A percentile compares a stretch with the other conserved stretches of the same genome.
Evolutionary conservation across 331 rosid genomes (phyloP).

Genomic region (Pyrus hybrid): DNA sequence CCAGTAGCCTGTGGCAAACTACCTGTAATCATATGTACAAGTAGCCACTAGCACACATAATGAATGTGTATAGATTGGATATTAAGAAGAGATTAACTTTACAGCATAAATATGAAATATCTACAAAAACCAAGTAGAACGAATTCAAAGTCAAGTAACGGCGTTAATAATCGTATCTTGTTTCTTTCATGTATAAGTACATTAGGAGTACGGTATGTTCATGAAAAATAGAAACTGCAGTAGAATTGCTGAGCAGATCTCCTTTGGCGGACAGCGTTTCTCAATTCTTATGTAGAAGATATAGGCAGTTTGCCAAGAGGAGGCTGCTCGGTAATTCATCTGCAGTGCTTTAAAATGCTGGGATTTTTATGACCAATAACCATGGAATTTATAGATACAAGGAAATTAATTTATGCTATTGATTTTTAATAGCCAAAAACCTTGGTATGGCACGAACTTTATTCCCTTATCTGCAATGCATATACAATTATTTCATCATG

Average conservation of each 20-base stretch:
- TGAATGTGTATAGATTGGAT: not conserved
- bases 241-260: constrained; percentile 14
- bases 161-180: no score
- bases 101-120: not conserved
- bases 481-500: no score
- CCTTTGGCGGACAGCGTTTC: constrained; percentile 7
- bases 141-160: not conserved
- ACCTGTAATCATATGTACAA: not conserved
- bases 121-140: not conserved
- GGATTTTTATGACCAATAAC: not conserved
- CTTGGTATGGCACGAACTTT: not conserved
- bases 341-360: not conserved
- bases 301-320: not conserved
- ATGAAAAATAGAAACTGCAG: not conserved
- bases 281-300: not conserved
- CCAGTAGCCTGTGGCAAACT: not conserved
- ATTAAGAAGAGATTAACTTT: not conserved
- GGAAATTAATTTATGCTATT: not conserved
- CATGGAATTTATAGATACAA: not conserved
- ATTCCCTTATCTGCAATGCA: constrained; percentile 13
- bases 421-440: not conserved
- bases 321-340: constrained; percentile 11
- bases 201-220: not conserved
- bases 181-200: not conserved
- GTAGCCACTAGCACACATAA: not conserved